Base-by-base conservation (phyloP, 495 filamentous ascomycete species). In the Aspergillus egyptiacus region DNA sequence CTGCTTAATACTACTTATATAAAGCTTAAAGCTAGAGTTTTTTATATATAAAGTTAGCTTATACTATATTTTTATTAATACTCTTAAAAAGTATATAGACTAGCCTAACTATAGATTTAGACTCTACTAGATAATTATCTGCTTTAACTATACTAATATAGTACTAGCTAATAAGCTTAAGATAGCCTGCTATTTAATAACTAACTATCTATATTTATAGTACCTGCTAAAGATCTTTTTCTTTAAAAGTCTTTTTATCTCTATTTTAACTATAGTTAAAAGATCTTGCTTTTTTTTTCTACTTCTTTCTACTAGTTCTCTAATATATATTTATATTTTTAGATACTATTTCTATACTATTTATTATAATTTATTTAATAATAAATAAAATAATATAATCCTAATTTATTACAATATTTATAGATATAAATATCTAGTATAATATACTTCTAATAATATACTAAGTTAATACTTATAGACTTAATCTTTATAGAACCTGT, bases 221-320 rank as follows among this genome's bases (percentile, higher is more conserved):
- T 35, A 34, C 8, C 28, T 50, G 13, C 10, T 34, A 0, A 15
- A 17, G 1, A 50, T 50, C 20, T n/a, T 43, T 0, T 8, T 25
- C 6, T 13, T 22, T 7, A 31, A 42, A 36, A 28, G 48, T 1
- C 4, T 36, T 1, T 36, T 35, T 13, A 18, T 37, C 33, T 2
- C 7, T 4, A 10, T n/a, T 11, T 14, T 5, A 5, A 4, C 5
- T 0, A 9, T 13, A 4, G 23, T 0, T 3, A 15, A 15, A 5
- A 0, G 15, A 2, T 37, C 37, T 15, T 28, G 37, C 2, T 50
- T 50, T n/a, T n/a, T 50, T 50, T 1, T 50, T 50, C 20, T 13
- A 3, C 2, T 9, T 14, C 1, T 41, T 24, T 24, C 36, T 15
- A 2, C 4, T 50, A 14, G 36, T 41, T 1, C 13, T 42, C 0